Conservation (phyloP, 257 asterid species). For the Verbena officinalis region DNA sequence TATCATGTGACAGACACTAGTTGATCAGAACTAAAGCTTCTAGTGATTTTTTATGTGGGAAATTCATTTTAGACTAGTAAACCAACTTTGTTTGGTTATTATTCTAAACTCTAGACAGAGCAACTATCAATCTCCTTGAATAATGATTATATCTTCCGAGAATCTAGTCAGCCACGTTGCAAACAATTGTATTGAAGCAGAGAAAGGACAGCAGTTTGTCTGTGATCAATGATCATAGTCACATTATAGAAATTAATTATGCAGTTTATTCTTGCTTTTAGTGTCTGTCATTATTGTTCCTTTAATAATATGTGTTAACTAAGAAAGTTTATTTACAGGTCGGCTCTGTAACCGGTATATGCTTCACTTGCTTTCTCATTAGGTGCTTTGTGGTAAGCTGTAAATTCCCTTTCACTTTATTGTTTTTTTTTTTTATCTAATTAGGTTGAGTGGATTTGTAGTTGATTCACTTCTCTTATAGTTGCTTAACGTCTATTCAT, state of each 20-base stretch:
- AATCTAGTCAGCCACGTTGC: not conserved
- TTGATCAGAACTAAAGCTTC: not conserved
- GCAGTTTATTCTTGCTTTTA: not conserved
- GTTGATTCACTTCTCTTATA: not conserved
- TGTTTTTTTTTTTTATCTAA: not conserved
- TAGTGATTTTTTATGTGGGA: slow-evolving; percentile 4
- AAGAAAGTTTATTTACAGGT: slow-evolving; percentile 52
- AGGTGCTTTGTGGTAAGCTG: slow-evolving; percentile 85
- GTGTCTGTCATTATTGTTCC: not conserved
- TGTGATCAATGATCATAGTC: not conserved
- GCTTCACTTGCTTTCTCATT: slow-evolving; percentile 87
- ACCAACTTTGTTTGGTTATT: slow-evolving; percentile 5
- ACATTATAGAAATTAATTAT: slow-evolving; percentile 3
- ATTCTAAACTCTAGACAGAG: not conserved
- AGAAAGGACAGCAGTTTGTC: not conserved
- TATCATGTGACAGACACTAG: slow-evolving; percentile 6
- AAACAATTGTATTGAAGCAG: slow-evolving; percentile 11
- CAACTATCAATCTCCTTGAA: not conserved
- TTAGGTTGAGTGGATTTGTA: not conserved
- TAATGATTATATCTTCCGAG: slow-evolving; percentile 8
- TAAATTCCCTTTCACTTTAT: slow-evolving; percentile 20
- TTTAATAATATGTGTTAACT: slow-evolving; percentile 24
- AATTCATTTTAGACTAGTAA: not conserved
- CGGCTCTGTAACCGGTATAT: slow-evolving; percentile 93
- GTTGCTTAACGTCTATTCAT: not conserved